These are phyloP conservation scores for Saposhnikovia divaricata DNA, from an alignment of 129 eudicot species.

Conservation along the genomic window DNA sequence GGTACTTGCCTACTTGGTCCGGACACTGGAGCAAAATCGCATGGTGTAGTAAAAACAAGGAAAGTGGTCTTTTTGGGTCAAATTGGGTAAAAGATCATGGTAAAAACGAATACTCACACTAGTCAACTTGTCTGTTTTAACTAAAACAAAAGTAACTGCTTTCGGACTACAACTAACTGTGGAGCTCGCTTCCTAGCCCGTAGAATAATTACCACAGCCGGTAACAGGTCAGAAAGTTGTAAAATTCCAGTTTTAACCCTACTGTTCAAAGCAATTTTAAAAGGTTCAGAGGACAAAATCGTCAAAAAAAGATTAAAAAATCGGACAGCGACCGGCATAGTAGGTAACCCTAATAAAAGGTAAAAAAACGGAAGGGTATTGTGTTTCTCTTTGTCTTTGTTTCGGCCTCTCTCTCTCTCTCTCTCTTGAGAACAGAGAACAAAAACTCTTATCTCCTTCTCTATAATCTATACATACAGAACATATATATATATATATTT, in stretches of 20 bases:
- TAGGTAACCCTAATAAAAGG: slow-evolving; percentile 2
- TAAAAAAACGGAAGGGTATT: background rate
- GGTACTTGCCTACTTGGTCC: no score
- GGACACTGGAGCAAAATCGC: no score
- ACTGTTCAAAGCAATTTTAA: background rate
- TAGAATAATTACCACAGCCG: background rate
- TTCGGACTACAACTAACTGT: background rate
- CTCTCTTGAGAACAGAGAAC: background rate
- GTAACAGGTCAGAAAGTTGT: background rate
- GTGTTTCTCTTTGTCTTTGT: no score
- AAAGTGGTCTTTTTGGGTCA: background rate
- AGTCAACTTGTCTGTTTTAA: background rate
- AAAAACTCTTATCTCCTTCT: background rate
- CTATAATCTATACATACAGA: background rate
- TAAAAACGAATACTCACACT: background rate
- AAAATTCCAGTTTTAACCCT: background rate
- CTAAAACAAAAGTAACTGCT: background rate
- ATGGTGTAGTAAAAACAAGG: no score
- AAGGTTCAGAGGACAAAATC: background rate
- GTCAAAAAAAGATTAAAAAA: background rate
- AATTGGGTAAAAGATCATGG: background rate
- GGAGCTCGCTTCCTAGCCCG: background rate
- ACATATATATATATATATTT: background rate
- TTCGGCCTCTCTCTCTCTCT: background rate
- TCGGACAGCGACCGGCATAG: background rate